Evolutionary conservation across 441 rosid genomes (phyloP).

Genomic region (Syzygium malaccense): DNA sequence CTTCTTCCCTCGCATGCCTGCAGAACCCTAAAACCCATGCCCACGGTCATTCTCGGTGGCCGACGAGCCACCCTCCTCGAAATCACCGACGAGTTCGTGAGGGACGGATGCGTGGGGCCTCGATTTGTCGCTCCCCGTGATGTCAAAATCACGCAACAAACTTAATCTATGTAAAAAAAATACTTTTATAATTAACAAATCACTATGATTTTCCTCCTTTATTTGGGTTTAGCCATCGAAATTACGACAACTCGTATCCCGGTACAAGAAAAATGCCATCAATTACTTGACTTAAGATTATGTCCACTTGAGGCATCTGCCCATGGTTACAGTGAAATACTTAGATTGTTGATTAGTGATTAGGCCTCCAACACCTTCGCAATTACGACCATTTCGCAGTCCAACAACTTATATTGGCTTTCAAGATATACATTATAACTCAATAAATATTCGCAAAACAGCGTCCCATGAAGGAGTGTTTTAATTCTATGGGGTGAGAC

Average conservation of each 20-base stretch:
- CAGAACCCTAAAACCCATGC: not conserved
- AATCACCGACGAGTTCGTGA: not conserved
- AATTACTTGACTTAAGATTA: no score
- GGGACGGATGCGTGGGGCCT: not conserved
- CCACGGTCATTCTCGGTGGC: not conserved
- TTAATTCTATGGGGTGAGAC: constrained; percentile 1
- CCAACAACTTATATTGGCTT: not conserved
- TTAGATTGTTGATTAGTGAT: not conserved
- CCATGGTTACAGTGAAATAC: no score
- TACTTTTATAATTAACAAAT: no score
- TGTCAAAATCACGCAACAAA: no score
- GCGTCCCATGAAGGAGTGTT: not conserved
- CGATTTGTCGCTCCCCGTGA: no score
- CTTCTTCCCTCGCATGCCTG: not conserved
- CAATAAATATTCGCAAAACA: not conserved
- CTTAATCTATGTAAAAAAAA: no score
- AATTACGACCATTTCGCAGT: accelerated
- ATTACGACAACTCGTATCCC: not conserved
- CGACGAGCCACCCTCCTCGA: not conserved
- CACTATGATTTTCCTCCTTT: no score
- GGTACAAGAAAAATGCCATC: no score
- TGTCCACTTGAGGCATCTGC: no score
- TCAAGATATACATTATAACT: not conserved
- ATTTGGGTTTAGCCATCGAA: no score
- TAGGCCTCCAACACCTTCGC: not conserved